These are phyloP conservation scores for Leccinum solheimii DNA, from an alignment of 1,284 basidiomycete species.

Conservation along the genomic window DNA sequence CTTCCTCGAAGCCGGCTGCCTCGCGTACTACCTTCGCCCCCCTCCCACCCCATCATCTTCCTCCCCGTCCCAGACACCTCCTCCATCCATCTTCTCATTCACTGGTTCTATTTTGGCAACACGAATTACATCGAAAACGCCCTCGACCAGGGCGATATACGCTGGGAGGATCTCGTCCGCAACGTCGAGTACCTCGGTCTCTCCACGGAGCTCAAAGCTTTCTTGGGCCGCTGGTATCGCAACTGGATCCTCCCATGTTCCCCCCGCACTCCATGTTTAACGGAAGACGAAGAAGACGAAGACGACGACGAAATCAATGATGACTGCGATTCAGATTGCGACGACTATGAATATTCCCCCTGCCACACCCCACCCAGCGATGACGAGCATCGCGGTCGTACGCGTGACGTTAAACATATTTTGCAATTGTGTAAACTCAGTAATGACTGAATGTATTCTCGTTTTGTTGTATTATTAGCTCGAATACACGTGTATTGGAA, in stretches of 20 bases:
- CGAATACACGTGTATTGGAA: too few species aligned
- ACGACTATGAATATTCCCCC: constrained; percentile 27
- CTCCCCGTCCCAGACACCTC: constrained; percentile 77
- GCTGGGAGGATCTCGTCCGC: constrained; percentile 77
- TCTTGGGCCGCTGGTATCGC: constrained; percentile 65
- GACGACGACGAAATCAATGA: constrained; percentile 7
- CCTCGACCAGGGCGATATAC: constrained; percentile 57
- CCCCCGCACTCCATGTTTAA: constrained; percentile 6
- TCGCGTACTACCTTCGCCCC: constrained; percentile 60
- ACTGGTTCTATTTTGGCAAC: constrained; percentile 78
- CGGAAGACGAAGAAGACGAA: constrained; percentile 22
- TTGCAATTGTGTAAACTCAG: too few species aligned
- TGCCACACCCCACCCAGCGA: constrained; percentile 13
- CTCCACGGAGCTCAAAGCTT: constrained; percentile 64
- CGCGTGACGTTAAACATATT: constrained; percentile 19
- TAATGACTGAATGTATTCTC: too few species aligned
- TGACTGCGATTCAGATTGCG: constrained; percentile 27
- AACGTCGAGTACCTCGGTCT: constrained; percentile 80
- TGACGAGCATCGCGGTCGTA: constrained; percentile 29
- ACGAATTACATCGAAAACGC: constrained; percentile 59
- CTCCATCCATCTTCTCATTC: constrained; percentile 68
- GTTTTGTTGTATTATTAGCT: too few species aligned
- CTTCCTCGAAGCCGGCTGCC: constrained; percentile 56
- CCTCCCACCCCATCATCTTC: constrained; percentile 63
- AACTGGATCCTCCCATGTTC: constrained; percentile 46